Conservation (phyloP, 2,329 filamentous ascomycete species). For the Colletotrichum gloeosporioides region DNA sequence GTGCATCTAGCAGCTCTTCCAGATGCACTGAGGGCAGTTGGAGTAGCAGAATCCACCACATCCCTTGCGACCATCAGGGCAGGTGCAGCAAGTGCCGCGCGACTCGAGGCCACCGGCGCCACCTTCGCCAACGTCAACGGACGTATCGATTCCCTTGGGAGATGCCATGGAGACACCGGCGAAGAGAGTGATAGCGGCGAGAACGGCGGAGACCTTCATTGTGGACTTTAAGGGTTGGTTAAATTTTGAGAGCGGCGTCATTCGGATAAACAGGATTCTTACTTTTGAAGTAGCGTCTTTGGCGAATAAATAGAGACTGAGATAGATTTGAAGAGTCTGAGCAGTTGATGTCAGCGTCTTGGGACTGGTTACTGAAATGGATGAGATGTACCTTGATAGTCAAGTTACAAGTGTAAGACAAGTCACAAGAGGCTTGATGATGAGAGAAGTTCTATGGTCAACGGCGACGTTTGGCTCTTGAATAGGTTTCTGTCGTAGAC, state of each 20-base stretch:
- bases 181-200: neutral
- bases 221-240: neutral
- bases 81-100: neutral
- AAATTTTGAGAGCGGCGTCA: neutral
- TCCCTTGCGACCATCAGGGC: neutral
- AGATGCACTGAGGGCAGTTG: neutral
- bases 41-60: neutral
- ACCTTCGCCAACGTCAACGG: neutral
- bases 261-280: neutral
- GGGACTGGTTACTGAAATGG: neutral
- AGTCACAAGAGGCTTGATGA: neutral
- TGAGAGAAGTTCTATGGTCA: fast-evolving
- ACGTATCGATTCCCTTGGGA: neutral
- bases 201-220: neutral
- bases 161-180: neutral
- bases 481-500: neutral
- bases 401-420: neutral
- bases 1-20: neutral
- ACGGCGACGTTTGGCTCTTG: neutral
- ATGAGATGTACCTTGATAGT: neutral
- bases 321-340: neutral
- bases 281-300: neutral
- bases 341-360: neutral
- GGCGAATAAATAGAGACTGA: neutral
- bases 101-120: neutral